These are phyloP conservation scores for Mycena chlorophos DNA, from an alignment of 768 basidiomycete genomes.

Conservation along the genomic window DNA sequence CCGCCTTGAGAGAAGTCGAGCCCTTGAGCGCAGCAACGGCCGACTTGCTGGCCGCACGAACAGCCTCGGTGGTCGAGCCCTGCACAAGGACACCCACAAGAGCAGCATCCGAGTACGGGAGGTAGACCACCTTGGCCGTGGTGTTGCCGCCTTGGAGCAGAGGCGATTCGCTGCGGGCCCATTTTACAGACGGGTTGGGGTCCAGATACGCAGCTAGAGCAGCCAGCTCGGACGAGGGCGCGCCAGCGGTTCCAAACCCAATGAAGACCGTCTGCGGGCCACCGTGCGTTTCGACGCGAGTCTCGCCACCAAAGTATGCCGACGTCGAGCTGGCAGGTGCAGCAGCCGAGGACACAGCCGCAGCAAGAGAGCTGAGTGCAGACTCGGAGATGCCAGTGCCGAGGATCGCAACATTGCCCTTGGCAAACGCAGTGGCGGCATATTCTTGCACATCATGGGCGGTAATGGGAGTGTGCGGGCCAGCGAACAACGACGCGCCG, in stretches of 20 bases:
- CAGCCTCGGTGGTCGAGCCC: slow-evolving; percentile 59
- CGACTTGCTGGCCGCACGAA: slow-evolving; percentile 68
- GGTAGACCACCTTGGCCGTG: slow-evolving; percentile 70
- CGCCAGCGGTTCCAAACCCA: slow-evolving; percentile 76
- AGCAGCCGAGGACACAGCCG: slow-evolving; percentile 41
- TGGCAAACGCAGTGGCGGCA: slow-evolving; percentile 71
- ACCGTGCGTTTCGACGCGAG: slow-evolving; percentile 61
- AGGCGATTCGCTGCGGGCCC: slow-evolving; percentile 74
- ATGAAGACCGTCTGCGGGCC: slow-evolving; percentile 81
- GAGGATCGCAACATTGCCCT: slow-evolving; percentile 80
- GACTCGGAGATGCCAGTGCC: slow-evolving; percentile 83
- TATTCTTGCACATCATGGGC: slow-evolving; percentile 72
- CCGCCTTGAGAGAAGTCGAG: slow-evolving; percentile 60
- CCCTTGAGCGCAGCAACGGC: slow-evolving; percentile 68
- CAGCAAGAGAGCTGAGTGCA: slow-evolving; percentile 68
- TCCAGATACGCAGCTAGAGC: slow-evolving; percentile 81
- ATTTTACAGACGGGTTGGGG: slow-evolving; percentile 80
- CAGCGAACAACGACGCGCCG: slow-evolving; percentile 85
- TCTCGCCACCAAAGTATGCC: slow-evolving; percentile 82
- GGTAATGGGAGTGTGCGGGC: slow-evolving; percentile 63
- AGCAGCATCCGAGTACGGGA: slow-evolving; percentile 90
- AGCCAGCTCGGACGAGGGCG: slow-evolving; percentile 69
- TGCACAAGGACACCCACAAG: slow-evolving; percentile 83
- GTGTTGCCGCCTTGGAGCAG: slow-evolving; percentile 59
- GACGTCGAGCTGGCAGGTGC: slow-evolving; percentile 35